Base-by-base conservation (phyloP, 352 stramenopile genomes). In the Phytopythium kandeliae region DNA sequence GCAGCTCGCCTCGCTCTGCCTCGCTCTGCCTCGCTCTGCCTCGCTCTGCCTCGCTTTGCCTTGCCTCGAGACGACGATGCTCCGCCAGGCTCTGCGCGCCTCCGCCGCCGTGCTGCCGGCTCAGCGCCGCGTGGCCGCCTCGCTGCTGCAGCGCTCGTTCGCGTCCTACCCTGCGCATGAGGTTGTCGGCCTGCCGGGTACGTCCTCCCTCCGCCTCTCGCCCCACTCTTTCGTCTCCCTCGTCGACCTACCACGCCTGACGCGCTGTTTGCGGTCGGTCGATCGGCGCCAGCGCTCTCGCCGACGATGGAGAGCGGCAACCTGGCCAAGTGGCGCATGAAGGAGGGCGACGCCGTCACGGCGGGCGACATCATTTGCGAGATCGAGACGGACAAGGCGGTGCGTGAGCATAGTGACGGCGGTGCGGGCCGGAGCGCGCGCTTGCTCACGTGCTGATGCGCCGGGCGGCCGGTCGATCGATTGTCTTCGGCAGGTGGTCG, bases 341-440 rank as follows among this genome's bases (percentile, higher is more conserved):
- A 96, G 68, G 90, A 97, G 56, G 96, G 96, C 28, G 87, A 97
- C 35, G 72, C 71, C 26, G 98, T 99, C 68, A 69, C 58, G 22
- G 87, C 96, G 0, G 96, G 96, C 25, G 92, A 98, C 66, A 90
- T 98, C 31, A 86, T 99, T 52, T 98, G 92, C 68, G 82, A 98
- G 58, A 97, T 99, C 53, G 96, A 99, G 73, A 99, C 97, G 2
- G 97, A 99, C 80, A 99, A 99, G 81, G 97, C 97, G 13, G 96
- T 74, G 49, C 31, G 65, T 61, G n/a, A 2, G 36, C 2, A 15
- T 0, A 25, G 10, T 21, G 2, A n/a, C n/a, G n/a, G n/a, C n/a
- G n/a, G n/a, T n/a, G n/a, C n/a, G n/a, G n/a, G n/a, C n/a, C n/a
- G n/a, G n/a, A n/a, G n/a, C n/a, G n/a, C n/a, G n/a, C n/a, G n/a